Evolutionary conservation across 1,139 yeast genomes (phyloP).

Genomic region (Protomyces lactucae-debilis): DNA sequence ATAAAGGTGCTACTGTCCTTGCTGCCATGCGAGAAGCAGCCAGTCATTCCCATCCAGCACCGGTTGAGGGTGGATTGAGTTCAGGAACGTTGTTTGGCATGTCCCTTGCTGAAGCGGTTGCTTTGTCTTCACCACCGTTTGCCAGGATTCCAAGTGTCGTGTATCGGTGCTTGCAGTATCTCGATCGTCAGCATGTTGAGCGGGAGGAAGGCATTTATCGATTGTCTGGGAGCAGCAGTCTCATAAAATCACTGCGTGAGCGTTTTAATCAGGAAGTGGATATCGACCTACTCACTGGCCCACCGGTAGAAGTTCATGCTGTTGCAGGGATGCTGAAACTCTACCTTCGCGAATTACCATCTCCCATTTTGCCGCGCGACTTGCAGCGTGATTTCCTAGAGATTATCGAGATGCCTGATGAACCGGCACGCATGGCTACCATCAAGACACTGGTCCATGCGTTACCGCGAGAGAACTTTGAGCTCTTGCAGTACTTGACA

Average conservation of each 20-base stretch:
- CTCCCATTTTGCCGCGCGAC: slow-evolving; percentile 54
- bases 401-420: slow-evolving; percentile 37
- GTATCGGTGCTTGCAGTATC: slow-evolving; percentile 66
- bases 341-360: slow-evolving; percentile 67
- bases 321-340: slow-evolving; percentile 73
- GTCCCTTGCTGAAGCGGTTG: slow-evolving; percentile 51
- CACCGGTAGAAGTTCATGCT: slow-evolving; percentile 48
- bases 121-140: slow-evolving; percentile 40
- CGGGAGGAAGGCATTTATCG: slow-evolving; percentile 89
- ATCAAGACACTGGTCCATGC: slow-evolving; percentile 39
- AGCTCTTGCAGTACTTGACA: slow-evolving; percentile 61
- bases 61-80: neutral
- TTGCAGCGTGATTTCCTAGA: slow-evolving; percentile 43
- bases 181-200: slow-evolving; percentile 64
- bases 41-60: neutral
- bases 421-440: slow-evolving; percentile 37
- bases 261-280: slow-evolving; percentile 58
- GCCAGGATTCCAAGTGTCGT: slow-evolving; percentile 67
- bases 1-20: neutral
- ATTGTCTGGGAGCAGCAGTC: slow-evolving; percentile 80
- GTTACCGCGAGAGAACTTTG: slow-evolving; percentile 52
- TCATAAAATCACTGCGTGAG: slow-evolving; percentile 67
- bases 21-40: slow-evolving; percentile 24
- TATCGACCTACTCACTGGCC: slow-evolving; percentile 52
- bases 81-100: slow-evolving; percentile 56